These are phyloP conservation scores for Trichothecium sympodiale DNA, from an alignment of 2,329 filamentous ascomycete genomes.

Conservation along the genomic window DNA sequence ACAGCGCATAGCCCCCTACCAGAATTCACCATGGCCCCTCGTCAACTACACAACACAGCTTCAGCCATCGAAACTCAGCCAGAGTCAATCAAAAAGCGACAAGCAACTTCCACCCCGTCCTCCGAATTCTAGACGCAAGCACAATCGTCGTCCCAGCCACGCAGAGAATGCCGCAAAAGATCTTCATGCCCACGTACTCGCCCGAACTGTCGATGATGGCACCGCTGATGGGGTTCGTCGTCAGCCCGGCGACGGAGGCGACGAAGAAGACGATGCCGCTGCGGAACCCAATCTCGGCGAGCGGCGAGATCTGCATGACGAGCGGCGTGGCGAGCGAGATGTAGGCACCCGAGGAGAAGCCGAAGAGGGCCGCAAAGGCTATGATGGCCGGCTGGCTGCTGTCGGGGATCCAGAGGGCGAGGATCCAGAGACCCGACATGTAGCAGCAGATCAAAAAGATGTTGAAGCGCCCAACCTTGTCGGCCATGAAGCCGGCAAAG, in stretches of 20 bases:
- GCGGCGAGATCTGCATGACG: slow-evolving; percentile 40
- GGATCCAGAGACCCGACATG: slow-evolving; percentile 23
- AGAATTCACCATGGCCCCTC: too few species aligned
- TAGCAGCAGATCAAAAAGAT: slow-evolving; percentile 33
- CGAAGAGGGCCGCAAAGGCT: slow-evolving; percentile 29
- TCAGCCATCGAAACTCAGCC: too few species aligned
- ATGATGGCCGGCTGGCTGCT: slow-evolving; percentile 16
- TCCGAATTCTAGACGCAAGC: background rate
- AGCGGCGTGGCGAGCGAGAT: slow-evolving; percentile 26
- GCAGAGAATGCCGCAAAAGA: slow-evolving; percentile 22
- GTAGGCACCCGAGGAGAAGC: slow-evolving; percentile 30
- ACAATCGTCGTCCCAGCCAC: slow-evolving; percentile 19
- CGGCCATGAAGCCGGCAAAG: slow-evolving; percentile 19
- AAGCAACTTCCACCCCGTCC: background rate
- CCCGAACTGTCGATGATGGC: slow-evolving; percentile 20
- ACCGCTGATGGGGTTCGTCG: slow-evolving; percentile 46
- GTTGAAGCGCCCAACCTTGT: slow-evolving; percentile 27
- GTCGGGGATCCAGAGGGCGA: slow-evolving; percentile 32
- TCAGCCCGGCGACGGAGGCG: slow-evolving; percentile 44
- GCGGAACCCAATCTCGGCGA: slow-evolving; percentile 39
- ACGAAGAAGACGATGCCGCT: slow-evolving; percentile 35
- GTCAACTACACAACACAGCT: too few species aligned
- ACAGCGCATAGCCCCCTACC: too few species aligned
- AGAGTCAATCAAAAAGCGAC: background rate
- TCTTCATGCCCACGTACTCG: slow-evolving; percentile 23